Evolutionary conservation across 2,329 filamentous ascomycete species (phyloP).

Genomic region (Pestalotiopsis sp.): DNA sequence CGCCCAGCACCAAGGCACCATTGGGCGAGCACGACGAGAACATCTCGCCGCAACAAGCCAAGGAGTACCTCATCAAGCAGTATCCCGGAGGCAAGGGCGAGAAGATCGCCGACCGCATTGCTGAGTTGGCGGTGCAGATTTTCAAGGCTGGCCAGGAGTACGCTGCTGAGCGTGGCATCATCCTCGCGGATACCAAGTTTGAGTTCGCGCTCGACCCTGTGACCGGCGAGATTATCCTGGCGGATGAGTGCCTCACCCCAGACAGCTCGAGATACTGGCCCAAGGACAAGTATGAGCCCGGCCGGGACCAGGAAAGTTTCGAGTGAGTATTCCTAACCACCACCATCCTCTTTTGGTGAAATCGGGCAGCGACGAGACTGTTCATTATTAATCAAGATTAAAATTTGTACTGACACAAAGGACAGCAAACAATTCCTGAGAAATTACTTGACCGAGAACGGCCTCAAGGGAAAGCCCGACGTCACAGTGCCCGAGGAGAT

Average conservation of each 20-base stretch:
- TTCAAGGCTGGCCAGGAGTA: constrained; percentile 67
- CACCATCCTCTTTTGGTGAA: neutral
- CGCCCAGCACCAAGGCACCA: constrained; percentile 85
- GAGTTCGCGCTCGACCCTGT: constrained; percentile 72
- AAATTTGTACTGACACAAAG: neutral
- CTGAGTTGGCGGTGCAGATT: constrained; percentile 64
- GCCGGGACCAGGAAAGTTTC: constrained; percentile 78
- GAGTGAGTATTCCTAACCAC: neutral
- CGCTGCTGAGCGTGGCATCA: constrained; percentile 68
- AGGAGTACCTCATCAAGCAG: constrained; percentile 30
- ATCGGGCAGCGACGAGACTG: too few relatives aligned
- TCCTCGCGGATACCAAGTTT: constrained; percentile 74
- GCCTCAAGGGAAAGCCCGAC: constrained; percentile 74
- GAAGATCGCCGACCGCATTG: constrained; percentile 65
- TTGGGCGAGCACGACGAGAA: constrained; percentile 82
- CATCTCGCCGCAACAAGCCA: constrained; percentile 72
- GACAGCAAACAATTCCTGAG: constrained; percentile 81
- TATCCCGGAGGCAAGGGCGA: constrained; percentile 60
- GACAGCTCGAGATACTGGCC: constrained; percentile 89
- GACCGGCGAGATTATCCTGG: constrained; percentile 70
- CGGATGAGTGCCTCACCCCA: constrained; percentile 85
- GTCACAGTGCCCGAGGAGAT: constrained; percentile 76
- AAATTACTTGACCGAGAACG: constrained; percentile 77
- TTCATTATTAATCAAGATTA: neutral
- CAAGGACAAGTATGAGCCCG: constrained; percentile 70